Evolutionary conservation across 495 filamentous ascomycete genomes (phyloP), one percentile per base, ranked within the genome.

Genomic region (Xylaria grammica): DNA sequence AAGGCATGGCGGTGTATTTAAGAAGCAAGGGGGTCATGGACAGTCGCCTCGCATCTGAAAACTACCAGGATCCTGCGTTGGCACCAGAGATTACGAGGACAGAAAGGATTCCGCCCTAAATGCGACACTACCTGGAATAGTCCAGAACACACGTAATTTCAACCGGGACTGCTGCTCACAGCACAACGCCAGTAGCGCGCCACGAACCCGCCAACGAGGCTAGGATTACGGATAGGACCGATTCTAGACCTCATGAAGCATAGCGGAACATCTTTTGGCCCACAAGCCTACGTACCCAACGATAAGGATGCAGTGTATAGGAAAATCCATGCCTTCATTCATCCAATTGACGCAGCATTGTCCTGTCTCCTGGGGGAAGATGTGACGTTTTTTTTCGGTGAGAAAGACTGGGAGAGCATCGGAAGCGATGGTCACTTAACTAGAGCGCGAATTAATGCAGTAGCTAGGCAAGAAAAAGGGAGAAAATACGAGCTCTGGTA

Each of bases 1-100:
- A 51, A 15, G 53, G 45, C 53, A 64, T 58, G 53, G 30, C 53
- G 52, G 45, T 45, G 40, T 64, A 57, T 64, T 64, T 64, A 51
- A 51, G 6, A 46, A 59, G 10, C n/a, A 48, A 11, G 56, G 38
- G 38, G 45, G n/a, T 42, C 9, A 42, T 48, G 40, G 56, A 48
- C 29, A 32, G 40, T 48, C 42, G 29, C 38, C 36, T 42, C 44
- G 8, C 42, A 27, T 50, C 57, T 60, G 57, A 27, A 59, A 20
- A 19, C 13, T 50, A 60, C 57, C 20, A 29, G 57, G 19, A 44
- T 60, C 29, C 19, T 60, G 42, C 26, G 57, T 44, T 32, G 42
- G 19, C 46, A 50, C 20, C 46, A 50, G 22, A 49, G 36, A 60
- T 60, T 60, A 60, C 57, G 57, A 59, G 56, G 38, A 60, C 11